Evolutionary conservation across 345 rosid species (phyloP), one percentile per base, ranked within the genome.

Genomic region (Pistacia atlantica): DNA sequence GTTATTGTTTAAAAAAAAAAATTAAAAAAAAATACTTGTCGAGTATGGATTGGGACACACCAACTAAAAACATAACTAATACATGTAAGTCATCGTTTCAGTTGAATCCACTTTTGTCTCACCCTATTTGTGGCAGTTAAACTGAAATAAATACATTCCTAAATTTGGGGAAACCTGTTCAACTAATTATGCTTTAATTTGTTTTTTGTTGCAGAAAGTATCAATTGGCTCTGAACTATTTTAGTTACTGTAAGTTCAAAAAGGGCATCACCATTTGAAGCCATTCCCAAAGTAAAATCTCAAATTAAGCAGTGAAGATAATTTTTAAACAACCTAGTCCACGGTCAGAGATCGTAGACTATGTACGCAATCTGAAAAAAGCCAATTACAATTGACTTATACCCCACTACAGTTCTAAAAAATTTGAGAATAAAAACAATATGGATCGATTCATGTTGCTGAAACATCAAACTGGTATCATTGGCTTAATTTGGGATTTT

Each of bases 361-460:
- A 82, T 78, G 65, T 57, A 28, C 65, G 80, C 54, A 54, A 70
- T 65, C 37, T 60, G 65, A 37, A 54, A 76, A 74, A 77, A 87
- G 90, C 90, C 90, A 89, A 86, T 78, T 82, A 79, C 81, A 85
- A 75, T 88, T 85, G 94, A 89, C 94, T 80, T 74, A 25, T 25
- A 37, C n/a, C 22, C 79, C 67, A 68, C 59, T 51, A 37, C 74
- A 80, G 72, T 67, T 45, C 63, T 66, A 75, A 67, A 56, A 58
- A 28, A 2, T 48, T 31, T 11, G 37, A 20, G 6, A 64, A 17
- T 66, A 49, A 63, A n/a, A 58, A 17, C 64, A 61, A 37, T 6
- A 31, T 10, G 33, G 54, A 20, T 8, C 22, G 25, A 46, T 28
- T 38, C 58, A 68, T 37, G 25, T 46, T 57, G 64, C 72, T 62